Percentiles rank a stretch among this genome's conserved stretches.
Evolutionary conservation across 106 monocot genomes (phyloP).

Genomic region (Ottelia alismoides): DNA sequence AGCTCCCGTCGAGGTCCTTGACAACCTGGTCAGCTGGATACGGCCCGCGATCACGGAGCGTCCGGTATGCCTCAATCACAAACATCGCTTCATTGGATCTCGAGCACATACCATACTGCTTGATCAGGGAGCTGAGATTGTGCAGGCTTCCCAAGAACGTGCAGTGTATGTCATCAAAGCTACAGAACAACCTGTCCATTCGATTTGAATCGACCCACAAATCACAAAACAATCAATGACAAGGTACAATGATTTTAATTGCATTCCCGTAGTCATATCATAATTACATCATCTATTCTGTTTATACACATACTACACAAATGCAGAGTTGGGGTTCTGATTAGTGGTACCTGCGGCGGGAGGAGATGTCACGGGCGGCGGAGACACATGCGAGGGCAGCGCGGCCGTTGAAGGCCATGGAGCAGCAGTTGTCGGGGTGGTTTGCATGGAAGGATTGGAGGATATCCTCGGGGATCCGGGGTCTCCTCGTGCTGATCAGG

Average conservation of each 20-base stretch:
- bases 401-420: slow-evolving; percentile 22
- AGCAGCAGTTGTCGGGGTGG: slow-evolving; percentile 14
- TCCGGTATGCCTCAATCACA: slow-evolving; percentile 66
- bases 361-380: neutral
- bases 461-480: slow-evolving; percentile 25
- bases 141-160: slow-evolving; percentile 40
- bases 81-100: slow-evolving; percentile 59
- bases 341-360: slow-evolving; percentile 3
- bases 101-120: slow-evolving; percentile 64
- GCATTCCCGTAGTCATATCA: too few species aligned
- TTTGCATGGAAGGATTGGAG: slow-evolving; percentile 17
- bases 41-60: too few species aligned
- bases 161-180: too few species aligned
- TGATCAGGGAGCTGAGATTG: slow-evolving; percentile 64
- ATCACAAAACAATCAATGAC: too few species aligned
- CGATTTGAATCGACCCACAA: too few species aligned
- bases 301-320: neutral
- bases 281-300: too few species aligned
- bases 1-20: too few species aligned
- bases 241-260: slow-evolving; percentile 10
- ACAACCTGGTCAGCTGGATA: too few species aligned
- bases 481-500: neutral
- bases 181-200: too few species aligned
- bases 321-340: neutral
- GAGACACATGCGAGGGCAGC: slow-evolving; percentile 24